Conservation (phyloP, 1,284 basidiomycete genomes). For the Gomphus bonarii region DNA sequence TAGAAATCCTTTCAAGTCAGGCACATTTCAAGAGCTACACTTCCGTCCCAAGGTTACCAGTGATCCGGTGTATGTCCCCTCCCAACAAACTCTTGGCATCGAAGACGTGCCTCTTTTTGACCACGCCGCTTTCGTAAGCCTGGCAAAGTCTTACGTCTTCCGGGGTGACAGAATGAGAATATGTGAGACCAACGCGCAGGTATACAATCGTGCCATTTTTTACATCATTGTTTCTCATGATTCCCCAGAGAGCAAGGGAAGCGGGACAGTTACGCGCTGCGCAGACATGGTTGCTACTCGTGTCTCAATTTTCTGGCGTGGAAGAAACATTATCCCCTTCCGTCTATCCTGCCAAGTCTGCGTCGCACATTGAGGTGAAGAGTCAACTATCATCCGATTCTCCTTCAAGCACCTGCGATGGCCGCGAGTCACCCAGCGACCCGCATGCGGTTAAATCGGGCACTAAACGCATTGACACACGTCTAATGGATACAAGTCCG, state of each 20-base stretch:
- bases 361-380: not conserved
- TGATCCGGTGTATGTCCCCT: constrained; percentile 36
- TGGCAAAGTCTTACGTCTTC: constrained; percentile 62
- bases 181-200: constrained; percentile 52
- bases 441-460: not conserved
- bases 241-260: not conserved
- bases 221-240: not conserved
- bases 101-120: not conserved
- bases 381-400: not conserved
- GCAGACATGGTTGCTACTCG: not conserved
- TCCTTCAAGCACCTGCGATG: not conserved
- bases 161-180: constrained; percentile 40
- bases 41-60: constrained; percentile 35
- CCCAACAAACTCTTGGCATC: constrained; percentile 42
- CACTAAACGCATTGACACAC: not conserved
- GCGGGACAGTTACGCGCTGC: not conserved
- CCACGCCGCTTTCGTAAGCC: constrained; percentile 33
- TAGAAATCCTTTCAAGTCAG: constrained; percentile 15
- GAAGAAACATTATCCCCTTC: not conserved
- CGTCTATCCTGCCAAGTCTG: not conserved
- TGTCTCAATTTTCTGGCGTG: not conserved
- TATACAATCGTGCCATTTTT: constrained; percentile 14
- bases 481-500: not conserved
- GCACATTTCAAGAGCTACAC: constrained; percentile 27
- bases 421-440: not conserved